Percentiles rank a stretch among this genome's conserved stretches.
Evolutionary conservation across 1,284 basidiomycete species (phyloP).

Genomic region (Apiotrichum montevideense): DNA sequence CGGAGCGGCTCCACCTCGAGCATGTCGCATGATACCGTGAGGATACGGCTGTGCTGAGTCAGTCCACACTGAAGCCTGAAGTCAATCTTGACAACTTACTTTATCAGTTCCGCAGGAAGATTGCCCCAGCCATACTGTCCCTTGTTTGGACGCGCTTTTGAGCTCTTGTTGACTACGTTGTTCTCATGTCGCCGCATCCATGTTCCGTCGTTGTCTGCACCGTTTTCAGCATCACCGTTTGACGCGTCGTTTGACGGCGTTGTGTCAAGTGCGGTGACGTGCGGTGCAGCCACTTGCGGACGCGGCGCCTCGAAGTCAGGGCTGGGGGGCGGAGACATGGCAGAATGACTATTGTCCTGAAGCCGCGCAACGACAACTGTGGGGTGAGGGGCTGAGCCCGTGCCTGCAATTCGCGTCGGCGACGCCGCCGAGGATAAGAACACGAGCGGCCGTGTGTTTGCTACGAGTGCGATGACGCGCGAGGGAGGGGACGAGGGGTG

Average conservation of each 20-base stretch:
- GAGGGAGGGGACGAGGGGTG: too few species aligned
- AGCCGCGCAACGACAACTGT: not conserved
- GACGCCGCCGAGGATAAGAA: not conserved
- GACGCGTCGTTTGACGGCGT: not conserved
- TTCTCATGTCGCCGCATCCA: conserved; percentile 1
- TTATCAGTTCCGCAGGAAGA: conserved; percentile 6
- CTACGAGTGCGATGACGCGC: too few species aligned
- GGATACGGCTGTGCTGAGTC: conserved; percentile 1
- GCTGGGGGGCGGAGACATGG: not conserved
- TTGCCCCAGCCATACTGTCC: conserved; percentile 18
- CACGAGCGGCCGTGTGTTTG: too few species aligned
- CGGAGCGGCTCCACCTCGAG: not conserved
- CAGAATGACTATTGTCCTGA: not conserved
- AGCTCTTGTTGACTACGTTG: conserved; percentile 17
- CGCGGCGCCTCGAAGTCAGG: not conserved
- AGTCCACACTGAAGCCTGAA: too few species aligned
- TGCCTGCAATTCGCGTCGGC: not conserved
- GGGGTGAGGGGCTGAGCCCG: not conserved
- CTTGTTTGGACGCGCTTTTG: conserved; percentile 17
- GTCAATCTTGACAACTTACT: not conserved
- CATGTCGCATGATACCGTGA: not conserved
- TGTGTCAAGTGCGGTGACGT: too few species aligned
- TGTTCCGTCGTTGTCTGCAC: not conserved
- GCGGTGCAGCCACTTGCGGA: not conserved
- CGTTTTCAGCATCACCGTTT: not conserved